Percentiles rank a stretch among this genome's conserved stretches.
phyloP scores from a whole-genome alignment of 2,329 filamentous ascomycete genomes.

The Pseudocercospora fijiensis region DNA sequence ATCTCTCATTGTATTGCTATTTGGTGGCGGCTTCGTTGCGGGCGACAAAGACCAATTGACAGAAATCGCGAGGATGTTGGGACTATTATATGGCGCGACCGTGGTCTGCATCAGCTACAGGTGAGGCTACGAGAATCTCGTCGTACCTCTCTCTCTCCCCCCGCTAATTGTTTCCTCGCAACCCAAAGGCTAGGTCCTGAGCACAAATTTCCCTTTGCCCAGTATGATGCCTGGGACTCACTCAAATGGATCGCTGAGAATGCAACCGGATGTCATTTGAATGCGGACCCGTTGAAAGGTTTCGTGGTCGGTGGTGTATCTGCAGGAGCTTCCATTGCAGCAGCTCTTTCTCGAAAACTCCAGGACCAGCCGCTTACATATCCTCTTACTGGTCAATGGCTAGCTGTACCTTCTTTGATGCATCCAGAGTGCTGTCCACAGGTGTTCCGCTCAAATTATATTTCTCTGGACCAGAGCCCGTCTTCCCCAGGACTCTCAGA shows the following conservation, averaged over 20 bases:
- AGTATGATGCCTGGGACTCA: conserved; percentile 49
- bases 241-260: conserved; percentile 47
- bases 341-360: conserved; percentile 43
- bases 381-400: conserved; percentile 50
- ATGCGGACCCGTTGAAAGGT: conserved; percentile 45
- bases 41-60: conserved; percentile 32
- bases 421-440: conserved; percentile 37
- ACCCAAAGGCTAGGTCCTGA: conserved; percentile 45
- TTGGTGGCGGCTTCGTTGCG: conserved; percentile 34
- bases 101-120: conserved; percentile 48
- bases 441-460: conserved; percentile 43
- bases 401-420: conserved; percentile 45
- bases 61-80: conserved; percentile 30
- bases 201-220: conserved; percentile 47
- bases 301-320: conserved; percentile 54
- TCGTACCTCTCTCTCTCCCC: background rate
- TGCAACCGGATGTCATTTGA: conserved; percentile 37
- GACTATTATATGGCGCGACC: conserved; percentile 40
- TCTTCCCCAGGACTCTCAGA: conserved; percentile 39
- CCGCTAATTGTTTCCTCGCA: background rate
- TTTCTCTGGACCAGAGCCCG: conserved; percentile 47
- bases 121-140: background rate
- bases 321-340: conserved; percentile 47
- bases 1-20: conserved; percentile 33
- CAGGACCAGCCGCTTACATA: conserved; percentile 45